These are phyloP conservation scores for Xylaria sp. DNA, from an alignment of 2,329 filamentous ascomycete species.

Conservation along the genomic window DNA sequence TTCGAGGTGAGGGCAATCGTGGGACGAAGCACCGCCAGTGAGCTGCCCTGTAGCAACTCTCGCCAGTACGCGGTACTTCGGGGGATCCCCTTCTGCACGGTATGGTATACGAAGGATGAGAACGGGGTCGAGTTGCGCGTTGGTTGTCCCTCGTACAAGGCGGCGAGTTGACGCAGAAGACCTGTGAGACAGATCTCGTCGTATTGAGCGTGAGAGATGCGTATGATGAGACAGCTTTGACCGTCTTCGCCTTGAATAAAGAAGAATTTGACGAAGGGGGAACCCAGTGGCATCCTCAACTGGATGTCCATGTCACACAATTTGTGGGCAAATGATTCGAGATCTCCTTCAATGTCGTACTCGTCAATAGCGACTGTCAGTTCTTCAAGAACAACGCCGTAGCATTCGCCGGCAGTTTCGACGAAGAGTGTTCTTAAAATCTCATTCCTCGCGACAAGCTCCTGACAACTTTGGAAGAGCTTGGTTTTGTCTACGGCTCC, in stretches of 20 bases:
- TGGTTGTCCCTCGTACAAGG: slow-evolving; percentile 55
- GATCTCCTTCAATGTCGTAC: slow-evolving; percentile 61
- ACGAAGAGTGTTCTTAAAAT: slow-evolving; percentile 74
- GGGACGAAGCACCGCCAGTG: slow-evolving; percentile 58
- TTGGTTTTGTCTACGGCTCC: slow-evolving; percentile 58
- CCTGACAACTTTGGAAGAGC: slow-evolving; percentile 60
- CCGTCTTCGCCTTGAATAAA: slow-evolving; percentile 55
- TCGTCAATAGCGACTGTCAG: slow-evolving; percentile 62
- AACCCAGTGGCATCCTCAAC: slow-evolving; percentile 65
- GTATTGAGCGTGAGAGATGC: slow-evolving; percentile 75
- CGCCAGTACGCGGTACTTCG: slow-evolving; percentile 70
- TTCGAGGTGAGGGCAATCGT: slow-evolving; percentile 50
- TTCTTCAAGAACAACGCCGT: slow-evolving; percentile 67
- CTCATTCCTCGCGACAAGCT: slow-evolving; percentile 69
- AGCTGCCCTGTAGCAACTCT: slow-evolving; percentile 64
- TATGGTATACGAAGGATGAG: slow-evolving; percentile 58
- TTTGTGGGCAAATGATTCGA: slow-evolving; percentile 63
- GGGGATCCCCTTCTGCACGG: slow-evolving; percentile 54
- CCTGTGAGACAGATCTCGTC: slow-evolving; percentile 73
- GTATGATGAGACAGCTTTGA: slow-evolving; percentile 62
- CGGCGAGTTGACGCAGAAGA: slow-evolving; percentile 69
- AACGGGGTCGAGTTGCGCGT: slow-evolving; percentile 53
- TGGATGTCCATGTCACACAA: slow-evolving; percentile 66
- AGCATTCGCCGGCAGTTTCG: slow-evolving; percentile 58
- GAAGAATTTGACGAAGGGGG: slow-evolving; percentile 69